Percentiles rank a stretch among this genome's conserved stretches.
These are phyloP conservation scores for Solanum sejunctum DNA, from an alignment of 257 asterid genomes.

Conservation along the genomic window DNA sequence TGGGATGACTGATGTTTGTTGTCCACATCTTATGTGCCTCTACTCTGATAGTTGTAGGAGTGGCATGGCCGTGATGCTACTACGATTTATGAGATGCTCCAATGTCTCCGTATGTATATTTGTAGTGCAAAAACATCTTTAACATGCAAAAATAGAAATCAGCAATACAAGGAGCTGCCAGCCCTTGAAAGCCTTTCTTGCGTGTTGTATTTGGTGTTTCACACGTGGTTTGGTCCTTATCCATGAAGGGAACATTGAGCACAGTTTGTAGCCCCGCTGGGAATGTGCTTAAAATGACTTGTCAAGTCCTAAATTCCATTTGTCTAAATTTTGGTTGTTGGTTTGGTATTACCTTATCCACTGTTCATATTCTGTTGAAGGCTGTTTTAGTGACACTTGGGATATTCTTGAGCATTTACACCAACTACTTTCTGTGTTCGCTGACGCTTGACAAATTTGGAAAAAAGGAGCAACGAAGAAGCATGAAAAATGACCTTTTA, in stretches of 20 bases:
- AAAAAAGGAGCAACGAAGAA: neutral
- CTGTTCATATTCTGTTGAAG: neutral
- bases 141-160: neutral
- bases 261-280: neutral
- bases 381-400: neutral
- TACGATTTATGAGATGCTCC: neutral
- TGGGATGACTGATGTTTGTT: slow-evolving; percentile 53
- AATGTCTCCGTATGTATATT: neutral
- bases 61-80: neutral
- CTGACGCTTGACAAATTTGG: neutral
- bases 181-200: neutral
- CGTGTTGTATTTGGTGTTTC: neutral
- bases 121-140: neutral
- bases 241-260: neutral
- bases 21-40: neutral
- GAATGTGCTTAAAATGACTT: neutral
- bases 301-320: neutral
- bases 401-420: neutral
- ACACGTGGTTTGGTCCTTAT: neutral
- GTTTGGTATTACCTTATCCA: neutral
- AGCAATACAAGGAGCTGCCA: neutral
- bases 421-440: neutral
- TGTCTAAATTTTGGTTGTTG: neutral
- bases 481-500: neutral
- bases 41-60: neutral